Conservation (phyloP, 306 rosid species). For the Leucaena leucocephala region DNA sequence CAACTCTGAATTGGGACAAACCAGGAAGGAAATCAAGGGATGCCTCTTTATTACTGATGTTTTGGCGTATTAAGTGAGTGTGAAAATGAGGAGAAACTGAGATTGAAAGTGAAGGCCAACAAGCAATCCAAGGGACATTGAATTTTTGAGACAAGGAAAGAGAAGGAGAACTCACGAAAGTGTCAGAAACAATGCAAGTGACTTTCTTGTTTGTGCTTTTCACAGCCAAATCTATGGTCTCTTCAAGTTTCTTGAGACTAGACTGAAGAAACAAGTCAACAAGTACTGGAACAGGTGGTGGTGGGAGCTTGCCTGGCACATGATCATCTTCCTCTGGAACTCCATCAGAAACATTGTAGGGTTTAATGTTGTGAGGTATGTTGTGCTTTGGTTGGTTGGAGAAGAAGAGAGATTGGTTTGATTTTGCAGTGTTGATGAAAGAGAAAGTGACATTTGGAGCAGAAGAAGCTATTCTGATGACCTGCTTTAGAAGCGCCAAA, state of each 20-base stretch:
- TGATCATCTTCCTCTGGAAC: slow-evolving; percentile 28
- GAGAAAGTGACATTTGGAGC: slow-evolving; percentile 39
- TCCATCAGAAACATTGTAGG: slow-evolving; percentile 40
- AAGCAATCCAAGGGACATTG: slow-evolving; percentile 44
- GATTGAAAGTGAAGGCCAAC: slow-evolving; percentile 35
- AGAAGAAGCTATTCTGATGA: slow-evolving; percentile 36
- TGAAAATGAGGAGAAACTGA: slow-evolving; percentile 34
- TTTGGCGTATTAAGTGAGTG: slow-evolving; percentile 29
- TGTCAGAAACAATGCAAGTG: slow-evolving; percentile 39
- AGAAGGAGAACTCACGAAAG: slow-evolving; percentile 27
- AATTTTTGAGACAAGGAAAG: slow-evolving; percentile 28
- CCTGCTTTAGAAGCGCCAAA: slow-evolving; percentile 27
- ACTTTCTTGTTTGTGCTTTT: slow-evolving; percentile 24
- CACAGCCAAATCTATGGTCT: slow-evolving; percentile 25
- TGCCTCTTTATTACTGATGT: too few species aligned
- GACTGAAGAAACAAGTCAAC: slow-evolving; percentile 32
- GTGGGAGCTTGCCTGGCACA: background rate
- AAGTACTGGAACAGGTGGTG: slow-evolving; percentile 2
- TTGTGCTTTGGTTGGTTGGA: background rate
- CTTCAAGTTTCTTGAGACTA: slow-evolving; percentile 28
- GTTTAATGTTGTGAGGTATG: slow-evolving; percentile 21
- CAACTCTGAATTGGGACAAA: slow-evolving; percentile 24
- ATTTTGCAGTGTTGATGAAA: slow-evolving; percentile 28
- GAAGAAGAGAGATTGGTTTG: background rate
- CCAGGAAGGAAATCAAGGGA: slow-evolving; percentile 47